These are phyloP conservation scores for Pseudogymnoascus sp. DNA, from an alignment of 2,329 filamentous ascomycete genomes.

Conservation along the genomic window DNA sequence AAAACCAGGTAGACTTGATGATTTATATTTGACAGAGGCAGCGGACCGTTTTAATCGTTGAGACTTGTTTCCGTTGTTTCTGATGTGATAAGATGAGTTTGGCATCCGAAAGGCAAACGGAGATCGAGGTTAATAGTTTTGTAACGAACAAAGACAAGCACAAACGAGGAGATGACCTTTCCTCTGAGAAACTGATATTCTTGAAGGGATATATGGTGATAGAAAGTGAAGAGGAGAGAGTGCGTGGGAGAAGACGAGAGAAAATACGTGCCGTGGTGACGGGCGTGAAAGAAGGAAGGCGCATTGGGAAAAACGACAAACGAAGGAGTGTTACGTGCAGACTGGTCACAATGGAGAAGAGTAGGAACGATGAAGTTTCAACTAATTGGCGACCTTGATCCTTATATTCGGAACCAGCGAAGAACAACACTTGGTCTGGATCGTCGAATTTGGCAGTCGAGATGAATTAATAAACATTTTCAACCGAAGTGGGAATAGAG, in stretches of 20 bases:
- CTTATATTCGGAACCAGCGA: background rate
- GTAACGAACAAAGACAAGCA: background rate
- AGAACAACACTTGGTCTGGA: background rate
- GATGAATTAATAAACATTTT: background rate
- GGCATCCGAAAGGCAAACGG: background rate
- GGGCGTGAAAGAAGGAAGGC: background rate
- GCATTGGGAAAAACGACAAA: background rate
- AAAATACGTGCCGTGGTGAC: background rate
- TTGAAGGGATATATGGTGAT: background rate
- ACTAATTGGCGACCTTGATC: background rate
- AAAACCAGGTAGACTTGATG: background rate
- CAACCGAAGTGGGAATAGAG: background rate
- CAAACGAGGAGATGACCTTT: background rate
- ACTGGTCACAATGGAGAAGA: background rate
- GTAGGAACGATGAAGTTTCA: background rate
- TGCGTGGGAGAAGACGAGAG: background rate
- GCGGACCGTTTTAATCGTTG: background rate
- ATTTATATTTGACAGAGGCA: background rate
- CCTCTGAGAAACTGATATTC: background rate
- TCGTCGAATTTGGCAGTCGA: background rate
- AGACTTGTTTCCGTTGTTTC: background rate
- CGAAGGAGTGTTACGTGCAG: background rate
- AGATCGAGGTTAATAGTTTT: background rate
- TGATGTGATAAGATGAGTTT: no score
- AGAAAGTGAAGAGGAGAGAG: background rate